Base-by-base conservation (phyloP, 495 filamentous ascomycete species). In the Penicillium ochrochloron region DNA sequence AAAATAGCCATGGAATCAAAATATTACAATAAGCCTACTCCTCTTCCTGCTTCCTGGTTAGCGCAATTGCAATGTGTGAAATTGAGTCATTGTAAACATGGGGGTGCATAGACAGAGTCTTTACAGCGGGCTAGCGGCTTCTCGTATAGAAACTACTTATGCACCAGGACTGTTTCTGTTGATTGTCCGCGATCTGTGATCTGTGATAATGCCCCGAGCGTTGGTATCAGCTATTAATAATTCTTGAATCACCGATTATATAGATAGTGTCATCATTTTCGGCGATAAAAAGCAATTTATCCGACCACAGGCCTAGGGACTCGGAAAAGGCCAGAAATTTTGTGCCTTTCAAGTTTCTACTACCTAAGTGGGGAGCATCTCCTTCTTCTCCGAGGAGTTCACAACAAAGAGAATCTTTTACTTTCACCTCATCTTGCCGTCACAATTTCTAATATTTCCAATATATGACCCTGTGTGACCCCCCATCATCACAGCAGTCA, bases 251-350 rank as follows among this genome's bases (percentile, higher is more conserved):
- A 27, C 25, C 25, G n/a, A 27, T 31, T 52, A 52, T n/a, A 5
- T 6, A 52, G 48, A 52, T 31, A 15, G 48, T 52, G 48, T 52
- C 48, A 52, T 52, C 48, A 52, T 31, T 29, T 52, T 52, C 48
- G 53, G 34, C n/a, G 53, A 56, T 56, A 37, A 56, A 34, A 19
- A 19, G 33, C 29, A 37, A 56, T 21, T 56, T 37, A 25, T 56
- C 31, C 53, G 53, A 56, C 53, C 53, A 17, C 42, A 6, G 44
- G 25, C 1, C 25, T n/a, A 4, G 1, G 25, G 44, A 11, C 9
- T 19, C 35, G 39, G 14, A 46, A 21, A 57, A 44, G 8, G 6
- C 29, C 12, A 52, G 55, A 21, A 44, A 58, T 41, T 44, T 44
- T 44, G 56, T 58, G 25, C 25, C 25, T 27, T 27, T 27, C 25